Base-by-base conservation (phyloP, 805 yeast genomes). In the Metschnikowia borealis region DNA sequence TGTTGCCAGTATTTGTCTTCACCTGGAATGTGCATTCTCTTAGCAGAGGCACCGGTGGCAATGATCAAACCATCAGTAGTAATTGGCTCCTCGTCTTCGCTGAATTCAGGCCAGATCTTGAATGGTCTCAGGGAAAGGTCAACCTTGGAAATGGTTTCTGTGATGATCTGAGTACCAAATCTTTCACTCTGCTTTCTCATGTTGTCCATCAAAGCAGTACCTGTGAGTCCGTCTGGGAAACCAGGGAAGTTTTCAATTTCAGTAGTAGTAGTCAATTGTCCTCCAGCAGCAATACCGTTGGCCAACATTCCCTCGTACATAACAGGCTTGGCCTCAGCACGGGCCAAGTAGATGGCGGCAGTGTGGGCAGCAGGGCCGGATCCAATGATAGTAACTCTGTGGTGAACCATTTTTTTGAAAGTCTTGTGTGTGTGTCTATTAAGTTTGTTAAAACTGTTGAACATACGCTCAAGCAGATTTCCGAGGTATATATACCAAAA, bases 331-430 rank as follows among this genome's bases (percentile, higher is more conserved):
- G 90, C 82, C 78, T 94, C 99, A 39, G 99, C 99, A 72, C 99
- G 85, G 31, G 98, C 85, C 49, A 94, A 78, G 71, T 94, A 94
- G 69, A 94, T 89, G 58, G 99, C 99, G 46, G 99, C 99, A 40
- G 99, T 94, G 79, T 94, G 97, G 49, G 97, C 99, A 51, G 99
- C 99, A 50, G 99, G 99, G 62, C 99, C 99, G 49, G 97, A 91
- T 41, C 99, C 98, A 54, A 89, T 84, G 63, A 89, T 86, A 32
- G 94, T 87, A 54, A 87, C 95, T 76, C 78, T 82, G 74, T 88
- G 82, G 69, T 87, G 95, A 63, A 80, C 86, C 91, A 85, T 85
- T 80, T 79, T 81, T 7, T 49, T 31, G 32, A 45, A 42, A 47
- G 37, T 47, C 38, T 32, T 42, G 46, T 23, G 33, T 15, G 42